These are phyloP conservation scores for Linnemannia hyalina DNA, from an alignment of 192 early-diverging fungal genomes.

Conservation along the genomic window DNA sequence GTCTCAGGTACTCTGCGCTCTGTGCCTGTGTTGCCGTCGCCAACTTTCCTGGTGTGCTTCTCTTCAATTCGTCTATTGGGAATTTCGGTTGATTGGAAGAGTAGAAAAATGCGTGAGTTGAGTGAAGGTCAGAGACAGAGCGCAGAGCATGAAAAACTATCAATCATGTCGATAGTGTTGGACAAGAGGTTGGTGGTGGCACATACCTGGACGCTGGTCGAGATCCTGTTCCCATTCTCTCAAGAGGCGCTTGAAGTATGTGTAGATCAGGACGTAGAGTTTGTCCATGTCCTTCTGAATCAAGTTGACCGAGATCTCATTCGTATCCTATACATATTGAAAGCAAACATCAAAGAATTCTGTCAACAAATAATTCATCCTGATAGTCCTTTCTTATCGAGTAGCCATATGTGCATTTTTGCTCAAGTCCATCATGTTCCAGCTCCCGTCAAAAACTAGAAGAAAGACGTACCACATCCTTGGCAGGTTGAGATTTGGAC, in stretches of 20 bases:
- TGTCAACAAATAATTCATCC: too few species aligned
- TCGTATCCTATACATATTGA: slow-evolving; percentile 70
- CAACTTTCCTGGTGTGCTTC: slow-evolving; percentile 84
- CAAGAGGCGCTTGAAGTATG: slow-evolving; percentile 88
- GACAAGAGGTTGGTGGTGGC: not conserved
- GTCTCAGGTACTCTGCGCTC: slow-evolving; percentile 89
- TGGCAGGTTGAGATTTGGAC: slow-evolving; percentile 58
- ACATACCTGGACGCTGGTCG: slow-evolving; percentile 70
- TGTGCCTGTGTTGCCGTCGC: slow-evolving; percentile 87
- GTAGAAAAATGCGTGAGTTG: not conserved
- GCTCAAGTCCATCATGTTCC: not conserved
- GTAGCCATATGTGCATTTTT: too few species aligned
- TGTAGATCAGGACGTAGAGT: slow-evolving; percentile 77
- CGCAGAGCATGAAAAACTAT: not conserved
- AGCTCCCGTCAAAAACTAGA: not conserved
- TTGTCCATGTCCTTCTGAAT: slow-evolving; percentile 84
- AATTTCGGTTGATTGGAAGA: not conserved
- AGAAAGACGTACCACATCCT: slow-evolving; percentile 55
- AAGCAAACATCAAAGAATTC: not conserved
- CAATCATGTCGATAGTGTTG: too few species aligned
- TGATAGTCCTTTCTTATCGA: too few species aligned
- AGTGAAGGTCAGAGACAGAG: not conserved
- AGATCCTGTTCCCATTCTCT: slow-evolving; percentile 90
- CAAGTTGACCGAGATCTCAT: slow-evolving; percentile 76
- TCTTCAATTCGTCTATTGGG: slow-evolving; percentile 79